A percentile compares a stretch with the other conserved stretches of the same genome.
These are phyloP conservation scores for Benincasa hispida DNA, from an alignment of 306 rosid genomes.

Conservation along the genomic window DNA sequence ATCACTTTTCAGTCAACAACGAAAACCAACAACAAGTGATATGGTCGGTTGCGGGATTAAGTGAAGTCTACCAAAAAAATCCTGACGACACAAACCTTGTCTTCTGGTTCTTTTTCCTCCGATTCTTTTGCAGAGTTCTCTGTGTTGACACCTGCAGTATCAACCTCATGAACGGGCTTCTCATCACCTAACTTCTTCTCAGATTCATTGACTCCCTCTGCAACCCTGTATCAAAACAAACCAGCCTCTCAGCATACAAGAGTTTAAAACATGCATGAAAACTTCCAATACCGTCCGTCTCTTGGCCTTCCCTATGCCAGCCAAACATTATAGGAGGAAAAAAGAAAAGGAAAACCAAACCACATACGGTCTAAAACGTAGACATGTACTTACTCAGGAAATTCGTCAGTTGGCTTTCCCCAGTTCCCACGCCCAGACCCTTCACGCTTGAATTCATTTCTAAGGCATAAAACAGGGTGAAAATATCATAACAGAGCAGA, in stretches of 20 bases:
- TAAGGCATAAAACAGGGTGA: conserved; percentile 15
- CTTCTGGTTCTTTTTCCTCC: conserved; percentile 77
- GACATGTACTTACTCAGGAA: conserved; percentile 30
- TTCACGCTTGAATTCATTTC: conserved; percentile 64
- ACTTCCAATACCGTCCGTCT: background rate
- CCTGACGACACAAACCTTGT: conserved; percentile 34
- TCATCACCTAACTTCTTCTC: conserved; percentile 53
- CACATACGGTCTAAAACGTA: background rate
- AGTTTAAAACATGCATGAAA: background rate
- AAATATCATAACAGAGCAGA: background rate
- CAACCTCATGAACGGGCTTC: conserved; percentile 59
- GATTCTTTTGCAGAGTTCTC: conserved; percentile 38
- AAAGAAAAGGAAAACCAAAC: background rate
- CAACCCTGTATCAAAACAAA: conserved; percentile 22
- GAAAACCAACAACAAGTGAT: background rate
- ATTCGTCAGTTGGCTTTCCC: conserved; percentile 66
- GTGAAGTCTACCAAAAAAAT: background rate
- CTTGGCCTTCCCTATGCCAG: background rate
- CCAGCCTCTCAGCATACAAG: background rate
- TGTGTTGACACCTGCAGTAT: conserved; percentile 41
- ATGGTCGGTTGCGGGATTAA: background rate
- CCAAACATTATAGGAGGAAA: background rate
- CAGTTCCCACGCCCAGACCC: conserved; percentile 92
- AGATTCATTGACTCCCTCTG: conserved; percentile 51
- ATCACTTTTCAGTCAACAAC: background rate